Evolutionary conservation across 75 land plant genomes (phyloP).

Genomic region (Isoetes taiwanensis): DNA sequence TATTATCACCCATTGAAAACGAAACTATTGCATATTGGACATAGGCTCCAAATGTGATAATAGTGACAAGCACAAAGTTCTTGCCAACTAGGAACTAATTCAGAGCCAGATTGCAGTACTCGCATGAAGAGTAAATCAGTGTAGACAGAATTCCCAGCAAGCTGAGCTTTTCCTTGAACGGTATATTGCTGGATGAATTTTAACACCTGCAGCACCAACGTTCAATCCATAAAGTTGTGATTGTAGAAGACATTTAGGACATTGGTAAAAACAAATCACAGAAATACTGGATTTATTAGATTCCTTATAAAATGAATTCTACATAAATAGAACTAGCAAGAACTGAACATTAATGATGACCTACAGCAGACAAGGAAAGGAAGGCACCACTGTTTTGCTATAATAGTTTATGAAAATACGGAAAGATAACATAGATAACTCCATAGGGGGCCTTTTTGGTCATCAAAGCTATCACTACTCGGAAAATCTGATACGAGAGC

Average conservation of each 20-base stretch:
- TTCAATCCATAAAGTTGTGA: not conserved
- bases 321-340: not conserved
- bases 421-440: too few species aligned
- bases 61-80: not conserved
- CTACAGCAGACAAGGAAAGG: not conserved
- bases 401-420: too few species aligned
- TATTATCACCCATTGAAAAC: not conserved
- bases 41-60: not conserved
- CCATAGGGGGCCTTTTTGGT: too few species aligned
- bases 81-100: not conserved
- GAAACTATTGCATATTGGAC: not conserved
- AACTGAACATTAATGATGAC: not conserved
- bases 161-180: conserved; percentile 13
- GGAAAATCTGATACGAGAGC: too few species aligned
- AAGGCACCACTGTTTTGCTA: too few species aligned
- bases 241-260: not conserved
- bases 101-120: not conserved
- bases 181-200: conserved; percentile 61
- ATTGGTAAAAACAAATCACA: not conserved
- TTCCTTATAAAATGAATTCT: not conserved
- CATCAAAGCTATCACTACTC: too few species aligned
- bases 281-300: not conserved
- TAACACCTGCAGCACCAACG: conserved; percentile 41
- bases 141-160: conserved; percentile 91
- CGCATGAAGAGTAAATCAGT: conserved; percentile 59